Base-by-base conservation (phyloP, 2,329 filamentous ascomycete species). In the Apiospora hydei region DNA sequence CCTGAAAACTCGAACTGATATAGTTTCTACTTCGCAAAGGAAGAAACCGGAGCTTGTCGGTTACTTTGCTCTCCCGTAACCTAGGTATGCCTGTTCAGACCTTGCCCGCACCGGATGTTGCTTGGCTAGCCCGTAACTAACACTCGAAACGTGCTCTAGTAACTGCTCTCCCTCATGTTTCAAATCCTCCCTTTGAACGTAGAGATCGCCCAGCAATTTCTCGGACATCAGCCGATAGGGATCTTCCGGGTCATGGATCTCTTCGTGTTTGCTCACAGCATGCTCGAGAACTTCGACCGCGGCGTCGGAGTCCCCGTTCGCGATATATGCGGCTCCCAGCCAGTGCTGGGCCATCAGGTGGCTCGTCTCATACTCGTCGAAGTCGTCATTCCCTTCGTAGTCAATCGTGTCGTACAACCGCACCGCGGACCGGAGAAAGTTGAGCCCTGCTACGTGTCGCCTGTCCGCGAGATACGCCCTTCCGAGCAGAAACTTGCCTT, bases 241-340 rank as follows among this genome's bases (percentile, higher is more conserved):
- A 57, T 77, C 46, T 3, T 72, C 66, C 8, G 74, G 70, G 6
- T 43, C 51, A 1, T 75, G 30, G 47, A 64, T 69, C 34, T 34
- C 43, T 47, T 73, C 70, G 53, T 38, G 2, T 7, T 75, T 30
- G 10, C 34, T 38, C 18, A 78, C 76, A 21, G 77, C 74, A 51
- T 76, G 71, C 69, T 77, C 72, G 2, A 79, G 72, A 10, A 78
- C 51, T 57, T 72, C 26, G 2, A 78, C 71, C 8, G 78, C 78
- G 14, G 26, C 26, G 26, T 30, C 26, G 26, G 26, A 30, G 26
- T 30, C 26, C 26, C 26, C 26, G 26, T 30, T 30, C 26, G 26
- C 26, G 26, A 30, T 38, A 38, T 78, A 78, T 72, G 74, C 76
- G 1, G n/a, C 38, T 53, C 74, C 77, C 8, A 80, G 72, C 38